These are phyloP conservation scores for Xylariales sp. DNA, from an alignment of 2,329 filamentous ascomycete genomes.

Conservation along the genomic window DNA sequence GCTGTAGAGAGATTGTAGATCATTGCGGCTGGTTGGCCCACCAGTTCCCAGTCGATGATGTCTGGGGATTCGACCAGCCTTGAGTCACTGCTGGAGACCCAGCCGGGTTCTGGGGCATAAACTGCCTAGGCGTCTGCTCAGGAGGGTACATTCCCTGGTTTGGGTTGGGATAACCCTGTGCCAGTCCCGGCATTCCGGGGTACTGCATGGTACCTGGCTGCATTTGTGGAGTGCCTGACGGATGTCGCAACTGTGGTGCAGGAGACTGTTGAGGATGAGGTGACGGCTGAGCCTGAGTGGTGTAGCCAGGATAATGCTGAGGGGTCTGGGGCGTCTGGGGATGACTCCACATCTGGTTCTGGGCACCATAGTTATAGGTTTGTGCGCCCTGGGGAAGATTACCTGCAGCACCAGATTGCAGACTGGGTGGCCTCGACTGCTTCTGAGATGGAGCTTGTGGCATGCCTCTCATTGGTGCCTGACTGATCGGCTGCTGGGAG, in stretches of 20 bases:
- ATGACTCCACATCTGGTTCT: conserved; percentile 56
- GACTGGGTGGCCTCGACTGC: conserved; percentile 61
- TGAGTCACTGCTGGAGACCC: conserved; percentile 46
- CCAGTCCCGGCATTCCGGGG: conserved; percentile 57
- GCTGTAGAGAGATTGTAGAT: too few relatives aligned
- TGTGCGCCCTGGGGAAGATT: conserved; percentile 47
- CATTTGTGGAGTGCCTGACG: conserved; percentile 49
- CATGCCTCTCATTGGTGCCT: conserved; percentile 68
- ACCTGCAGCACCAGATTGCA: conserved; percentile 48
- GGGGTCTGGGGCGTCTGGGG: conserved; percentile 60
- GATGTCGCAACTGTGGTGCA: conserved; percentile 56
- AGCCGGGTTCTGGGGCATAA: conserved; percentile 60
- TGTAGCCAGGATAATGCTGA: conserved; percentile 51
- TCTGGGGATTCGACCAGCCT: conserved; percentile 56
- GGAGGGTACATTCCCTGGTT: conserved; percentile 55
- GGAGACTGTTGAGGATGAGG: conserved; percentile 52
- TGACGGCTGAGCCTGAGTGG: conserved; percentile 43
- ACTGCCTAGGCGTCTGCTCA: conserved; percentile 61
- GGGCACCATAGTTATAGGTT: conserved; percentile 59
- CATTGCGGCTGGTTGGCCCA: conserved; percentile 48
- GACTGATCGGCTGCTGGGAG: conserved; percentile 65
- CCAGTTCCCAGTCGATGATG: conserved; percentile 54
- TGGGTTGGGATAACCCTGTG: conserved; percentile 51
- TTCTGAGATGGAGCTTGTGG: conserved; percentile 58
- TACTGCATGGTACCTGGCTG: conserved; percentile 55